Conservation (phyloP, 148 eudicot species). For the Limonium bicolor region DNA sequence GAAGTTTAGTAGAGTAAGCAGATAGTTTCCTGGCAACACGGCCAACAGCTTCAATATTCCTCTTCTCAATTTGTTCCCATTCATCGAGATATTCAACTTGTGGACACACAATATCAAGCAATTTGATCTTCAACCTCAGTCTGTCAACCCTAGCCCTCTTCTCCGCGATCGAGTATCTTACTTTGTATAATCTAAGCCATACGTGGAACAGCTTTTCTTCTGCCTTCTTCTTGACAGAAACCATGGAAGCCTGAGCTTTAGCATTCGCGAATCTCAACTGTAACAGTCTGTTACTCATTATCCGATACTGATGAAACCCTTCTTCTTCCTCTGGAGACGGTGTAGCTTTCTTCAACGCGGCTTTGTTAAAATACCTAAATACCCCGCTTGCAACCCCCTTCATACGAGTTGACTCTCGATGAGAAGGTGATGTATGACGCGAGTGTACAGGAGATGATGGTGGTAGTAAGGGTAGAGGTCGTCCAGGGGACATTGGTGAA, state of each 20-base stretch:
- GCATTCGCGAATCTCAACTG: conserved; percentile 88
- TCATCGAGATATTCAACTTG: conserved; percentile 36
- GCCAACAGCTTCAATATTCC: conserved; percentile 50
- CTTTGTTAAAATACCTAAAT: conserved; percentile 41
- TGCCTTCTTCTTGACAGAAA: conserved; percentile 21
- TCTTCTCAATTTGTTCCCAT: conserved; percentile 54
- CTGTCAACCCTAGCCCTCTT: conserved; percentile 34
- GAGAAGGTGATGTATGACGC: conserved; percentile 25
- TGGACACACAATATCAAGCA: conserved; percentile 31
- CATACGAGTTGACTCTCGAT: not conserved
- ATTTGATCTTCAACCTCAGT: conserved; percentile 33
- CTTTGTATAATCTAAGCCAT: conserved; percentile 35
- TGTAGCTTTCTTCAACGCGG: conserved; percentile 48
- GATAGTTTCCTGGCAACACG: conserved; percentile 58
- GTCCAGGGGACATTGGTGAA: conserved; percentile 35
- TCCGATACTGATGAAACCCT: conserved; percentile 38
- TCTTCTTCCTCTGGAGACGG: conserved; percentile 30
- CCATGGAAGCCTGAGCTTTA: conserved; percentile 30
- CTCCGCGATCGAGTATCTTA: conserved; percentile 39
- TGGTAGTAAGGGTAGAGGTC: conserved; percentile 11
- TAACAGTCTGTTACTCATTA: conserved; percentile 37
- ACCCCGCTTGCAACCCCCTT: conserved; percentile 31
- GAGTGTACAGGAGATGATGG: conserved; percentile 14
- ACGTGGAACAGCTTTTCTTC: conserved; percentile 48
- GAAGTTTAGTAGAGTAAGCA: conserved; percentile 49